Conservation (phyloP, 805 yeast species). For the Pichia nanzhaoensis region DNA sequence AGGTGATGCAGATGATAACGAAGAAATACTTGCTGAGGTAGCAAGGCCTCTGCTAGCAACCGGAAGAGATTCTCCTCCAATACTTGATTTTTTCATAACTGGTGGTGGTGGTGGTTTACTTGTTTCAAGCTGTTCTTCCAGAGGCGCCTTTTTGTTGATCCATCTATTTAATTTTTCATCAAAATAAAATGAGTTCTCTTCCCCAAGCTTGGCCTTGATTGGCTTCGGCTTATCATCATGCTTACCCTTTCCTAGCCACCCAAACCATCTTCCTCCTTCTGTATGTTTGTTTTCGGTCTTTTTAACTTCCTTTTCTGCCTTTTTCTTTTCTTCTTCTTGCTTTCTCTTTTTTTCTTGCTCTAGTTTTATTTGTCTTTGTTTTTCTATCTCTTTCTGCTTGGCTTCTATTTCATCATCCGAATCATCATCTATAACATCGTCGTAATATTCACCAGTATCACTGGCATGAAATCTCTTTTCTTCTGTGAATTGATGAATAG, state of each 20-base stretch:
- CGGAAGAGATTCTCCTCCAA: conserved; percentile 18
- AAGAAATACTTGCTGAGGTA: background rate
- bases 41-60: background rate
- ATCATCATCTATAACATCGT: conserved; percentile 27
- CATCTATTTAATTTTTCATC: conserved; percentile 83
- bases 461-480: conserved; percentile 25
- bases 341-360: conserved; percentile 28
- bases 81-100: conserved; percentile 28
- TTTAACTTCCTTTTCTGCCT: conserved; percentile 12
- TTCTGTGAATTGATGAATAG: conserved; percentile 23
- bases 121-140: conserved; percentile 53
- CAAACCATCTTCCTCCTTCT: conserved; percentile 37
- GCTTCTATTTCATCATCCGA: conserved; percentile 38
- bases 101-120: conserved; percentile 71
- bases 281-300: conserved; percentile 17
- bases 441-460: conserved; percentile 27
- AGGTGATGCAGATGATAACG: background rate
- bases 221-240: conserved; percentile 64
- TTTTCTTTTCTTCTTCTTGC: conserved; percentile 21
- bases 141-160: conserved; percentile 65
- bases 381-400: conserved; percentile 24
- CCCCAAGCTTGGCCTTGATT: conserved; percentile 80
- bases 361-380: conserved; percentile 6
- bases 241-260: conserved; percentile 54
- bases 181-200: conserved; percentile 62